Evolutionary conservation across 257 asterid genomes (phyloP).

Genomic region (Mitragyna speciosa): DNA sequence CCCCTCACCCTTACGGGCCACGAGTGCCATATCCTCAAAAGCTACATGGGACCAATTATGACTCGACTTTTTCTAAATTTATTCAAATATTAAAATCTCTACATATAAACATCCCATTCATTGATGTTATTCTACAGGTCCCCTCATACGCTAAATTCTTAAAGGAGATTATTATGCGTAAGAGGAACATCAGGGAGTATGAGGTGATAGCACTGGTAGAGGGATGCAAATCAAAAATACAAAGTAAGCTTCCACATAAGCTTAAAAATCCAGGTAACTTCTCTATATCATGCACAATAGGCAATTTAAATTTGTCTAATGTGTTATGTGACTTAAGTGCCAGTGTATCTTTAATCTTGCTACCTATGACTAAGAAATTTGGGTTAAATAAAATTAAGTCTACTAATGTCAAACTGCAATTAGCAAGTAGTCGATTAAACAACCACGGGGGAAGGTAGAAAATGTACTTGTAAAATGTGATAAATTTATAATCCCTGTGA

Average conservation of each 20-base stretch:
- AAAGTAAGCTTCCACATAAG: not conserved
- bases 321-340: not conserved
- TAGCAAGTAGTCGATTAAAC: no score
- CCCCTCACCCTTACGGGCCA: not conserved
- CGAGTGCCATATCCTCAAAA: not conserved
- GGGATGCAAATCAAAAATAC: not conserved
- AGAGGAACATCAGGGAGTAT: no score
- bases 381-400: no score
- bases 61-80: no score
- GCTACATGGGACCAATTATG: not conserved
- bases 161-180: not conserved
- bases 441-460: no score
- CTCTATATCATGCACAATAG: not conserved
- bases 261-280: constrained; percentile 1
- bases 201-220: not conserved
- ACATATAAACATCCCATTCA: not conserved
- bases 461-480: no score
- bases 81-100: no score
- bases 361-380: no score
- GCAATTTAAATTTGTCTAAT: not conserved
- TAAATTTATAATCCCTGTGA: no score
- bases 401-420: no score
- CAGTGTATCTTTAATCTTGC: no score
- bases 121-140: not conserved
- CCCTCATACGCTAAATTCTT: not conserved